Conservation (phyloP, 495 filamentous ascomycete genomes). For the Talaromyces adpressus region DNA sequence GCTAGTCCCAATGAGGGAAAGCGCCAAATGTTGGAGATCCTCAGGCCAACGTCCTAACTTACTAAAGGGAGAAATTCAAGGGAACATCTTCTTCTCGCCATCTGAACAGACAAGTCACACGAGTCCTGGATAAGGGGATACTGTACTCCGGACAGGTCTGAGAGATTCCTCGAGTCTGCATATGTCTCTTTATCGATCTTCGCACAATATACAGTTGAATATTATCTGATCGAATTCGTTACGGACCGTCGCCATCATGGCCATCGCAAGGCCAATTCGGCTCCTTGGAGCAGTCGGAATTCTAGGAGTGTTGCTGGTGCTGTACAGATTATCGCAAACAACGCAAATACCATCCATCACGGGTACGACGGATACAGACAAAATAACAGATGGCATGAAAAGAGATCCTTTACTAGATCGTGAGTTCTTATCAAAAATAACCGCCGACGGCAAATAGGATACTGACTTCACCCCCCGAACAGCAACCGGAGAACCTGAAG, state of each 20-base stretch:
- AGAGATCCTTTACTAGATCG: conserved; percentile 79
- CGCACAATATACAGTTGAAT: neutral
- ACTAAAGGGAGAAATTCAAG: neutral
- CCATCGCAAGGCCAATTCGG: conserved; percentile 74
- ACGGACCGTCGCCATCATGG: conserved; percentile 48
- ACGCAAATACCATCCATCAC: conserved; percentile 18
- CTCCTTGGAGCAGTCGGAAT: conserved; percentile 65
- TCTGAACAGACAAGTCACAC: neutral
- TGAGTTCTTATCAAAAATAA: conserved; percentile 32
- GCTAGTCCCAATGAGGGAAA: conserved; percentile 27
- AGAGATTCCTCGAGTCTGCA: neutral
- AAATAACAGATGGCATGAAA: conserved; percentile 43
- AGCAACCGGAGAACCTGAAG: conserved; percentile 80
- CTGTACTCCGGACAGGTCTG: neutral
- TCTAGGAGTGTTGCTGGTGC: conserved; percentile 63
- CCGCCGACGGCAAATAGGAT: neutral
- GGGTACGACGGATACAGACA: conserved; percentile 29
- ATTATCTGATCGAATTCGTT: neutral
- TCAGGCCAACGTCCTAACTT: neutral
- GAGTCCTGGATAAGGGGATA: neutral
- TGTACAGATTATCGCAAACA: conserved; percentile 59
- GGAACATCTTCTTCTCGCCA: neutral
- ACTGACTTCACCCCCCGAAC: conserved; percentile 10
- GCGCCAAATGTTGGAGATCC: conserved; percentile 10
- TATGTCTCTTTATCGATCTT: neutral